Evolutionary conservation across 1,284 basidiomycete species (phyloP), one percentile per base, ranked within the genome.

Genomic region (Coniferiporia weirii): DNA sequence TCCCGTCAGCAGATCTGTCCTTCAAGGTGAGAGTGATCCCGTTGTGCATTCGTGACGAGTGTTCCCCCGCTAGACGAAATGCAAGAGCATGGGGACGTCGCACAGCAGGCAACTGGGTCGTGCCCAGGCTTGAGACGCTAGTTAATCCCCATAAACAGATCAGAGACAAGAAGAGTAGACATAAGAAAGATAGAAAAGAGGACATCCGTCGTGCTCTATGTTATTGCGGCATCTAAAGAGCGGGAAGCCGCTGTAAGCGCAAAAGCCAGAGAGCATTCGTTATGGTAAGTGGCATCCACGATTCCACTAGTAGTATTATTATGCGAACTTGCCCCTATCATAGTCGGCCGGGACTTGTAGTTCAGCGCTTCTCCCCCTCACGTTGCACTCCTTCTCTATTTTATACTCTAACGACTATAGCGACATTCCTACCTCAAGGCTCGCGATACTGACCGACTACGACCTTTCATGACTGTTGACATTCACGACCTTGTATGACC

Each of bases 381-480:
- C 35, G 45, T 15, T 47, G 45, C 36, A 9, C 8, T 47, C n/a
- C 35, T 35, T n/a, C 32, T 51, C 36, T 51, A 38, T 49, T 52
- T 8, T 44, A 32, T 40, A 15, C 32, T 32, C 15, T 52, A 4
- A 3, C 34, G 13, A 20, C 17, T 49, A 27, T 35, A 27, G 4
- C n/a, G 20, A 22, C 46, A 10, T 46, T n/a, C 12, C 35, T 46
- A 15, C 27, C 43, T 43, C 48, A 46, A n/a, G n/a, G n/a, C n/a
- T n/a, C n/a, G n/a, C 38, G 38, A 49, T 44, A 50, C 17, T 32
- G 17, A 22, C 46, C n/a, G 17, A 15, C 46, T 12, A 60, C 51
- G 58, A 49, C 27, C 27, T 19, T 34, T 49, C 27, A 60, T 60
- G 58, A 55, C 50, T 56, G 32, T 56, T 43, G 59, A 60, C 53